Base-by-base conservation (phyloP, 345 rosid genomes). In the Lepidium africanum region DNA sequence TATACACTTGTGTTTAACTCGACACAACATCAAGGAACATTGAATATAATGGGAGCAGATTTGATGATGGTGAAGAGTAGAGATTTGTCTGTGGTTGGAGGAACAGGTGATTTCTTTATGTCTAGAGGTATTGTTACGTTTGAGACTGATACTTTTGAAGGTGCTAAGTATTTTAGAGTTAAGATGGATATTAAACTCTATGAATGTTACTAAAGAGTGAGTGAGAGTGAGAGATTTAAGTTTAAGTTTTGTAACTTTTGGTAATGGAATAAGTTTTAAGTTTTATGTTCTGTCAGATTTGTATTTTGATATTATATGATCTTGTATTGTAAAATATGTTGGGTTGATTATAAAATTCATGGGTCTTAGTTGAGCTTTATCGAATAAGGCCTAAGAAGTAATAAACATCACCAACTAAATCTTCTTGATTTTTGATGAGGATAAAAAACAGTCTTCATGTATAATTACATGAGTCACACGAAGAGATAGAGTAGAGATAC, bases 31-130 rank as follows among this genome's bases (percentile, higher is more conserved):
- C 78, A 70, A 38, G 96, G 96, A 7, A 89, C 81, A 55, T 15
- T 89, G 14, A 86, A 77, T 51, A 77, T 91, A 14, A 81, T 81
- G 17, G 91, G 97, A 5, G 89, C 90, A 0, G 89, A 89, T 72
- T 84, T 81, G 16, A 61, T 87, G 81, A 77, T 74, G 82, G 83
- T 76, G 72, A 77, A 81, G 86, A 83, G 88, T 3, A 80, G 96
- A 69, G 98, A 91, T 40, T 54, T 89, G 14, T 87, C 89, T 0
- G 85, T 89, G 3, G 79, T 87, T 1, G 92, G 94, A 25, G 92
- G 94, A 4, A 89, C 96, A 0, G 92, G 92, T 9, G 89, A 91
- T 48, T 87, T 91, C 69, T 83, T 89, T 83, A 91, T 89, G 96
- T 60, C 85, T 2, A 69, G 90, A 33, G 94, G 97, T 21, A 63